A percentile compares a stretch with the other conserved stretches of the same genome.
These are phyloP conservation scores for Beauveria medogensis DNA, from an alignment of 2,329 filamentous ascomycete species.

Conservation along the genomic window DNA sequence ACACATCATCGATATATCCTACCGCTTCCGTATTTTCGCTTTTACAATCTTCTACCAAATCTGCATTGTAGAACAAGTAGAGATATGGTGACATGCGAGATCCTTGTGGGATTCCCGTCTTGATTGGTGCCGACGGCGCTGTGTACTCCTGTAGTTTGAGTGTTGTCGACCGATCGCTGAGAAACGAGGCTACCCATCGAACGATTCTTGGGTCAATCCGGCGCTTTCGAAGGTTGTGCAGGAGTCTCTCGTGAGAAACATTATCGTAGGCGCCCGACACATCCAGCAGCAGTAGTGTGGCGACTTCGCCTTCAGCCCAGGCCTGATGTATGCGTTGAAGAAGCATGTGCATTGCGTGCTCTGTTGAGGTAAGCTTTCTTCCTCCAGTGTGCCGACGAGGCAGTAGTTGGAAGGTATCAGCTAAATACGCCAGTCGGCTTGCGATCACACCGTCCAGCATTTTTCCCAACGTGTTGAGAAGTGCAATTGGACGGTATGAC, in stretches of 20 bases:
- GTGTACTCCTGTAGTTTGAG: constrained; percentile 13
- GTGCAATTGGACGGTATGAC: constrained; percentile 15
- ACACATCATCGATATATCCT: too few relatives aligned
- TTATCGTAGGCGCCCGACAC: constrained; percentile 14
- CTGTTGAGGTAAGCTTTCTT: constrained; percentile 9
- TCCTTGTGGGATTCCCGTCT: constrained; percentile 17
- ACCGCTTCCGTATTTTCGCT: too few relatives aligned
- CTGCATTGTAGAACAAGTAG: too few relatives aligned
- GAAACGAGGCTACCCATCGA: constrained; percentile 5
- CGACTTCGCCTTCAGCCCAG: constrained; percentile 10
- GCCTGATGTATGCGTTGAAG: constrained; percentile 13
- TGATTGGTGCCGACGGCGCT: constrained; percentile 3
- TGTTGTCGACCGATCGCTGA: constrained; percentile 11
- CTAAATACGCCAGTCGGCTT: constrained; percentile 13
- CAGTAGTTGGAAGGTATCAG: constrained; percentile 8
- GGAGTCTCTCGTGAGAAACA: background rate
- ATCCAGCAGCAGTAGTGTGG: constrained; percentile 14
- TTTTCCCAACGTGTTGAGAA: constrained; percentile 15
- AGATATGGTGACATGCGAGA: too few relatives aligned
- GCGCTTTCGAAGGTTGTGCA: too few relatives aligned
- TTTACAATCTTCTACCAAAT: too few relatives aligned
- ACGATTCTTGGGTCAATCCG: too few relatives aligned
- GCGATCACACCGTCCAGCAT: constrained; percentile 13
- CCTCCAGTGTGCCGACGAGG: constrained; percentile 8
- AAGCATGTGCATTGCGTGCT: constrained; percentile 13